Conservation (phyloP, 257 asterid species). For the Hygrophila difformis region DNA sequence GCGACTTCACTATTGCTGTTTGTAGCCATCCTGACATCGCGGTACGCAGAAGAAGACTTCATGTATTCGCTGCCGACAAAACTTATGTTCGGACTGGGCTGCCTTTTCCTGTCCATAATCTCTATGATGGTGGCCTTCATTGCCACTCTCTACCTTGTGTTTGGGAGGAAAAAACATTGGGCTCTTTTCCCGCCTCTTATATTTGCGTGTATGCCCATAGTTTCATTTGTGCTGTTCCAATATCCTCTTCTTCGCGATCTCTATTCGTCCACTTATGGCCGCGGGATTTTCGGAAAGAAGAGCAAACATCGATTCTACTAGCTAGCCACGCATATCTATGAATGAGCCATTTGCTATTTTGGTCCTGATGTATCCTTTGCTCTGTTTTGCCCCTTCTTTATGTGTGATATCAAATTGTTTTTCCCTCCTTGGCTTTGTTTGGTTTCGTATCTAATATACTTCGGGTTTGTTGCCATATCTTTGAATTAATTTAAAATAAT, state of each 20-base stretch:
- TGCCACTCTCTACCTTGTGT: slow-evolving; percentile 8
- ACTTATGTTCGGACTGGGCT: slow-evolving; percentile 6
- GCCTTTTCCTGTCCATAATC: slow-evolving; percentile 9
- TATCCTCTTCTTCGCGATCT: background rate
- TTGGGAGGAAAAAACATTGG: background rate
- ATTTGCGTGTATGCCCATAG: background rate
- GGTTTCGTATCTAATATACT: too few species aligned
- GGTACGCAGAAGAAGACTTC: background rate
- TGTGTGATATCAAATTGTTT: too few species aligned
- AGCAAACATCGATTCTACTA: background rate
- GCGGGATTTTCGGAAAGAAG: background rate
- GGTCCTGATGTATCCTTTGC: too few species aligned
- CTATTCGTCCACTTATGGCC: background rate
- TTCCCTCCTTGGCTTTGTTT: too few species aligned
- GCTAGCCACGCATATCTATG: too few species aligned
- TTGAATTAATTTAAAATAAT: too few species aligned
- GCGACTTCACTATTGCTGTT: background rate
- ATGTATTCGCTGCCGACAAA: background rate
- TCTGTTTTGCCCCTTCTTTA: too few species aligned
- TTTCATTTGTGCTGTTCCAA: slow-evolving; percentile 8
- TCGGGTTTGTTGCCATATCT: too few species aligned
- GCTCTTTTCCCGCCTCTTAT: background rate
- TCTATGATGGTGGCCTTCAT: slow-evolving; percentile 10
- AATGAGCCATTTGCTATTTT: too few species aligned
- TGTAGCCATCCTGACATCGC: background rate